Evolutionary conservation across 305 asterid genomes (phyloP).

Genomic region (Withania somnifera): DNA sequence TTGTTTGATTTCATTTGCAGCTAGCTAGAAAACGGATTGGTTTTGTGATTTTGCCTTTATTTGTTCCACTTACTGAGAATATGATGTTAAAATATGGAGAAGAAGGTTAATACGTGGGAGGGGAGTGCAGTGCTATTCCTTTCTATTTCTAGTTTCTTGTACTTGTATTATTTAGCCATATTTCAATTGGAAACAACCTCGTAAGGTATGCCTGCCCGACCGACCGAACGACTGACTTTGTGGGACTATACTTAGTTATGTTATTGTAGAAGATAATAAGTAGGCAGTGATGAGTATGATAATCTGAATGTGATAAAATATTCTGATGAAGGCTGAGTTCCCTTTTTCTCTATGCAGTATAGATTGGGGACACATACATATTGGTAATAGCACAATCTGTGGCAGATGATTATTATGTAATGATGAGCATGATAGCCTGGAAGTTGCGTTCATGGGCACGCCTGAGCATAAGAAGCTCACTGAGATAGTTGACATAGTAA

Average conservation of each 20-base stretch:
- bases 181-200: too few species aligned
- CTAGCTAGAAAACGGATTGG: too few species aligned
- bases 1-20: not conserved
- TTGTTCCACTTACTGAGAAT: too few species aligned
- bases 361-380: constrained; percentile 12
- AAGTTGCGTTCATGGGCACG: constrained; percentile 48
- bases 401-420: constrained; percentile 39
- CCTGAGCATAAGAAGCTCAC: constrained; percentile 37
- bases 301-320: not conserved
- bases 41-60: too few species aligned
- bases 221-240: too few species aligned
- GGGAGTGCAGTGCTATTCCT: too few species aligned
- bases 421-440: constrained; percentile 29
- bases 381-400: constrained; percentile 22
- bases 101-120: too few species aligned
- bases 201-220: too few species aligned
- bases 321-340: not conserved
- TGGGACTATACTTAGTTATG: too few species aligned
- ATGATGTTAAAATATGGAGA: too few species aligned
- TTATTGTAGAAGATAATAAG: not conserved
- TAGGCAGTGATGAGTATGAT: not conserved
- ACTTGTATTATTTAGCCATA: too few species aligned
- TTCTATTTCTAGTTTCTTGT: too few species aligned
- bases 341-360: constrained; percentile 8
- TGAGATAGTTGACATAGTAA: constrained; percentile 54